Conservation (phyloP, 1,284 basidiomycete species). For the Ceratobasidium sp. region DNA sequence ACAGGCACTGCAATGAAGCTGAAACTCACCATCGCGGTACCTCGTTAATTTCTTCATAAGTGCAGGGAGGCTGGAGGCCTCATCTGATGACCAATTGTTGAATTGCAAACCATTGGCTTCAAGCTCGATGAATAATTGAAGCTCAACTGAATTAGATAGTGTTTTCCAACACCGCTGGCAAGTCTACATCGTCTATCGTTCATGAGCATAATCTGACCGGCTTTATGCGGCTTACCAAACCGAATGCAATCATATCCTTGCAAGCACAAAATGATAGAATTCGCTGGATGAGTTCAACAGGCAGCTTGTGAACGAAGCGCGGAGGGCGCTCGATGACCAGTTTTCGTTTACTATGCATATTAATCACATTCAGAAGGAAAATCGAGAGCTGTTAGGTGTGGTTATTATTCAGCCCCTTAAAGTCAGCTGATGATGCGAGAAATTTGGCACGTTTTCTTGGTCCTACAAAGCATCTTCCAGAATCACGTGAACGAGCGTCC, state of each 20-base stretch:
- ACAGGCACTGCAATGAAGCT: too few species aligned
- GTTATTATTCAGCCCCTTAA: too few species aligned
- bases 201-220: too few species aligned
- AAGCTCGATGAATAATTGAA: conserved; percentile 13
- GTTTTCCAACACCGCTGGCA: neutral
- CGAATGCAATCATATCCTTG: neutral
- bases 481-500: neutral
- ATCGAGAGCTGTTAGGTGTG: too few species aligned
- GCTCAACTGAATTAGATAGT: neutral
- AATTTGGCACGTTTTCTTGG: too few species aligned
- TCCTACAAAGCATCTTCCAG: too few species aligned
- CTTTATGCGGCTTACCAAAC: neutral
- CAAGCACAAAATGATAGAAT: neutral
- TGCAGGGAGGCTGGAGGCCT: too few species aligned
- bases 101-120: neutral
- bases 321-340: too few species aligned
- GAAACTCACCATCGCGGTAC: neutral
- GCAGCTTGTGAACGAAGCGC: neutral
- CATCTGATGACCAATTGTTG: neutral
- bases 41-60: neutral
- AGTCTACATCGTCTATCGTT: neutral
- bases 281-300: neutral
- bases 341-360: too few species aligned
- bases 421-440: too few species aligned
- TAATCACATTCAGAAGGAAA: too few species aligned